Base-by-base conservation (phyloP, 108 stramenopile genomes). In the Cylindrotheca fusiformis region DNA sequence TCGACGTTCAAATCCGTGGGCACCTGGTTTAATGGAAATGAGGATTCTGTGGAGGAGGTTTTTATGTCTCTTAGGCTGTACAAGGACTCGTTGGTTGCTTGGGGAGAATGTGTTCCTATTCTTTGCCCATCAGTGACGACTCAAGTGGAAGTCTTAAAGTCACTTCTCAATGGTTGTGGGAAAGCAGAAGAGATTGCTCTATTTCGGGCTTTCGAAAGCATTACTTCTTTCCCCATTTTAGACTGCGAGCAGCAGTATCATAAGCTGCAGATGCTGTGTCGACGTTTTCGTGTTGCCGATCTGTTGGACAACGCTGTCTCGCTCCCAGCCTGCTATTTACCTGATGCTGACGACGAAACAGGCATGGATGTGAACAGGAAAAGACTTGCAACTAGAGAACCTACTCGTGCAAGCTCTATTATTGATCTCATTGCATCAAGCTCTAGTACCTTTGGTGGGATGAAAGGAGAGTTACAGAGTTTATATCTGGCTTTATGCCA, bases 91-190 rank as follows among this genome's bases (percentile, higher is more conserved):
- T 52, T 88, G 20, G 24, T 65, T 22, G 47, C 78, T 14, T 91
- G 90, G 90, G 83, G 81, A n/a, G 82, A 75, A 55, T 76, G 71
- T 44, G 60, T 84, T 41, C 83, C 86, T 8, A 52, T 91, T 18
- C 44, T 81, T 23, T 77, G 75, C 61, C 75, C 81, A 3, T 68
- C 82, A 5, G 70, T 80, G 28, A 49, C 36, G n/a, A 48, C 57
- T 36, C 73, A 81, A 46, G 41, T 68, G 4, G 79, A 80, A 21
- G 54, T 86, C 17, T 56, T 89, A 67, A 27, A 53, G 25, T 62
- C 56, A 6, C 51, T 69, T 1, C 48, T 78, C 49, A 33, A 18
- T 2, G 63, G 65, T 26, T 78, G 77, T 45, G 72, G 65, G 2
- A 63, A 46, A 10, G 17, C 45, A 12, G 41, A 26, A 6, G 23